Conservation (phyloP, 305 asterid genomes). For the Fraxinus latifolia region DNA sequence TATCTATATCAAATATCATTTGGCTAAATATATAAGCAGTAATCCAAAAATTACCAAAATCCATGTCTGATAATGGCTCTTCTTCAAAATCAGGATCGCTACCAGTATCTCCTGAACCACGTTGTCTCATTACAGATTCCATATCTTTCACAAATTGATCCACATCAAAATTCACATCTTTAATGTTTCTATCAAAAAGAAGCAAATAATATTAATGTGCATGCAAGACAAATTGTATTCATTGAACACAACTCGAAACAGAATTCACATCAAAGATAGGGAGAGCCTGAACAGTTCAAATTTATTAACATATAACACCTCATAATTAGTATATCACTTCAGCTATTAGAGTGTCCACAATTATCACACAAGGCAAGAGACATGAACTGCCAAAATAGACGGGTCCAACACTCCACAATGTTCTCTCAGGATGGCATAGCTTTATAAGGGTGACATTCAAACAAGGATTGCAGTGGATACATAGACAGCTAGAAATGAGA, state of each 20-base stretch:
- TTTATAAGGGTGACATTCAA: not conserved
- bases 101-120: slow-evolving; percentile 40
- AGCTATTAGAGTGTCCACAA: not conserved
- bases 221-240: not conserved
- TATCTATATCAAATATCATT: not conserved
- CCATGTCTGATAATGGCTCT: slow-evolving; percentile 71
- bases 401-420: not conserved
- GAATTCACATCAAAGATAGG: slow-evolving; percentile 1
- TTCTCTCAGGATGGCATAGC: not conserved
- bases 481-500: slow-evolving; percentile 7
- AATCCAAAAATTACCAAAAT: slow-evolving; percentile 54
- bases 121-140: slow-evolving; percentile 57
- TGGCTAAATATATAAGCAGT: slow-evolving; percentile 1
- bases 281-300: not conserved
- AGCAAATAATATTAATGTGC: not conserved
- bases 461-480: not conserved
- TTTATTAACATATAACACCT: not conserved
- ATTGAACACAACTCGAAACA: not conserved
- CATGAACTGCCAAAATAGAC: not conserved
- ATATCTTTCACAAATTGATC: slow-evolving; percentile 84
- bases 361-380: not conserved
- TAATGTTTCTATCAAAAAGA: slow-evolving; percentile 39
- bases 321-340: not conserved
- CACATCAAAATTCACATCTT: slow-evolving; percentile 71
- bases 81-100: slow-evolving; percentile 59